phyloP scores from a whole-genome alignment of 345 rosid genomes.

The Rhodomyrtus tomentosa region DNA sequence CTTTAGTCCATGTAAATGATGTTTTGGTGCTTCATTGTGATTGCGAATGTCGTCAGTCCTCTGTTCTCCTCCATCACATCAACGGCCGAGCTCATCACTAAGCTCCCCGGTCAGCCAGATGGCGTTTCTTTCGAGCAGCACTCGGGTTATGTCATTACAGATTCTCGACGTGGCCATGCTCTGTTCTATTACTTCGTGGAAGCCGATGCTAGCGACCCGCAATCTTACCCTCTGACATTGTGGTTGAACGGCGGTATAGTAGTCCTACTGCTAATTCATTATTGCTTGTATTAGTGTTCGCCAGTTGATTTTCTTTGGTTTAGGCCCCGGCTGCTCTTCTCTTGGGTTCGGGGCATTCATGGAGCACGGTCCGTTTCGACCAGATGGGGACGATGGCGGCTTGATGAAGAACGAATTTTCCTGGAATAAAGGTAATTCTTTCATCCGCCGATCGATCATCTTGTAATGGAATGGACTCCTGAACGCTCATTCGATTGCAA shows the following conservation, averaged over 20 bases:
- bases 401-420: constrained; percentile 21
- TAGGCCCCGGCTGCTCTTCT: constrained; percentile 31
- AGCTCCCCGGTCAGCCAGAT: constrained; percentile 21
- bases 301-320: neutral
- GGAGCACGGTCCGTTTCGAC: constrained; percentile 26
- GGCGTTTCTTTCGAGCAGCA: constrained; percentile 14
- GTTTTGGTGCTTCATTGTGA: too few species aligned
- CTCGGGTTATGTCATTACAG: constrained; percentile 19
- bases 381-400: constrained; percentile 10
- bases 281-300: neutral
- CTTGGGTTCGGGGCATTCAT: constrained; percentile 23
- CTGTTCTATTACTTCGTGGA: neutral
- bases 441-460: neutral
- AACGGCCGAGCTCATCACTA: constrained; percentile 7
- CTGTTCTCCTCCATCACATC: neutral
- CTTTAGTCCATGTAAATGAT: too few species aligned
- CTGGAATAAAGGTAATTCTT: constrained; percentile 15
- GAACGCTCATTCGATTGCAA: neutral
- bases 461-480: neutral
- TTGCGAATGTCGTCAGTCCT: too few species aligned
- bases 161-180: neutral
- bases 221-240: neutral
- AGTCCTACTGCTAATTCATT: neutral
- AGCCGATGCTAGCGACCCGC: neutral
- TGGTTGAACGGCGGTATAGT: neutral